Evolutionary conservation across 2,329 filamentous ascomycete species (phyloP).

Genomic region (Trichophyton benhamiae): DNA sequence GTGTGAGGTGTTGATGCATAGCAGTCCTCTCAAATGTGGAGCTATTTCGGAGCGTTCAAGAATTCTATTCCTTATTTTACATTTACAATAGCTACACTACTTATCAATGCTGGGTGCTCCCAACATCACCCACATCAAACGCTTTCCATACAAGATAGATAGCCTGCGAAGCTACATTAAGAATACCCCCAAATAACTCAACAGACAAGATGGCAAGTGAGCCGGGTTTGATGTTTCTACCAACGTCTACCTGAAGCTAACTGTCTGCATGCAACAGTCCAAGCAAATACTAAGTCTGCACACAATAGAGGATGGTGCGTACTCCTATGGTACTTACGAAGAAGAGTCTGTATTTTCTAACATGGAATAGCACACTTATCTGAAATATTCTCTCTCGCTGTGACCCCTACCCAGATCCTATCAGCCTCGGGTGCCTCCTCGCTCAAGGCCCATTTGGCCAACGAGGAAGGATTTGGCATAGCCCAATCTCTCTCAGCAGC

Average conservation of each 20-base stretch:
- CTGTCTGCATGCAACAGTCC: constrained; percentile 46
- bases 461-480: constrained; percentile 58
- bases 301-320: constrained; percentile 70
- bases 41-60: background rate
- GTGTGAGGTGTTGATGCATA: background rate
- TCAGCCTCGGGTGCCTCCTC: constrained; percentile 76
- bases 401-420: constrained; percentile 60
- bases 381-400: constrained; percentile 73
- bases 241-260: background rate
- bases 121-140: background rate
- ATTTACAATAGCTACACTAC: background rate
- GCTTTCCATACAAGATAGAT: background rate
- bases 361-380: constrained; percentile 56
- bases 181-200: background rate
- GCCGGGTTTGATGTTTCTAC: background rate
- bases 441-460: constrained; percentile 67
- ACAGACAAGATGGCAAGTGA: background rate
- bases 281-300: constrained; percentile 96
- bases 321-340: constrained; percentile 5
- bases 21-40: background rate
- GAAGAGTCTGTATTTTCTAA: constrained; percentile 16
- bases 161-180: background rate
- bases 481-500: constrained; percentile 66
- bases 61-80: background rate
- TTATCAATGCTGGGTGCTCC: background rate